Evolutionary conservation across 192 early-diverging fungal species (phyloP), one percentile per base, ranked within the genome.

Genomic region (Kickxella alabastrina): DNA sequence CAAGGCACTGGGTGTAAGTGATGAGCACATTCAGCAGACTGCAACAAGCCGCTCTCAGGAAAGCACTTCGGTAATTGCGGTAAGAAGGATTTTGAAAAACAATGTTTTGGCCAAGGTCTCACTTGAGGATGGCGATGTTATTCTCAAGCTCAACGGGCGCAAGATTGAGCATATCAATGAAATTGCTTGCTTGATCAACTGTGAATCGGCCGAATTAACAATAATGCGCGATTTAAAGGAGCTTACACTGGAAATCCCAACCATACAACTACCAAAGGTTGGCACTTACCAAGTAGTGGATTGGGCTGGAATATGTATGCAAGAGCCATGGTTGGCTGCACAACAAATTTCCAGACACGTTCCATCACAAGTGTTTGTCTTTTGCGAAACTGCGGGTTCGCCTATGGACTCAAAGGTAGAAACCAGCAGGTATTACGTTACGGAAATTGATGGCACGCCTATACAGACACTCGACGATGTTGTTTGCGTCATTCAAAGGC

Each of bases 241-340:
- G 14, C 24, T 68, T 5, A 12, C 6, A 3, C 25, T 76, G 2
- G 34, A 39, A 1, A 48, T 76, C 10, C 55, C 57, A 2, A 75
- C 73, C 17, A 27, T 45, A 8, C 43, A 42, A 9, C 26, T 59
- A 2, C 29, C 22, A 2, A 49, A 34, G 2, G 25, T 18, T 14
- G 48, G 60, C 18, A 65, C 66, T 3, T 50, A 39, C 12, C 43
- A 51, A 6, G 40, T 65, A 24, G 47, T 65, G 5, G 48, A 37
- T 21, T 76, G 65, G 73, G 61, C 57, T 0, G 73, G 73, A 0
- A 29, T 57, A 38, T 52, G 42, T 12, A 38, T 67, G 6, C 73
- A 76, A 29, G 56, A 55, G 47, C 73, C 65, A 2, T 54, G 55
- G 22, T 25, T 34, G 40, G 37, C 54, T 12, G 57, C 49, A 9